Percentiles rank a stretch among this genome's conserved stretches.
Evolutionary conservation across 495 filamentous ascomycete genomes (phyloP).

Genomic region (Penicillium flavigenum): DNA sequence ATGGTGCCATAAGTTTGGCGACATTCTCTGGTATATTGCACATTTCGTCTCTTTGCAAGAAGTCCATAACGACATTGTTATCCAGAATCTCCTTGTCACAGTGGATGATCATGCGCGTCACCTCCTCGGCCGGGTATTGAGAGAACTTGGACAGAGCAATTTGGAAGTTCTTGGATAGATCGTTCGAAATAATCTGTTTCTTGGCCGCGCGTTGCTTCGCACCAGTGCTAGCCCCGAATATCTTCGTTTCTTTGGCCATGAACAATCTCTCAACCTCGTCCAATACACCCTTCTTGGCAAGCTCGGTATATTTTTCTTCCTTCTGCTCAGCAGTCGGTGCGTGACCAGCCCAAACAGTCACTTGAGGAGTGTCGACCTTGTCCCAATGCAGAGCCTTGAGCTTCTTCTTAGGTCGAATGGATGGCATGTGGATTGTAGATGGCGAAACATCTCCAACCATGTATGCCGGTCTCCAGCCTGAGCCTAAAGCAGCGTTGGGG

Average conservation of each 20-base stretch:
- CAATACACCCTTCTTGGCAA: constrained; percentile 88
- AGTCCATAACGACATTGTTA: constrained; percentile 95
- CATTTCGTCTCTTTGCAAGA: constrained; percentile 86
- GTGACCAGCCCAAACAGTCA: constrained; percentile 92
- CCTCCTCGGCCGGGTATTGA: constrained; percentile 70
- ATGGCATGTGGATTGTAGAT: constrained; percentile 58
- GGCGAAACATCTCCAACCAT: constrained; percentile 46
- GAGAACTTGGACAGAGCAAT: constrained; percentile 92
- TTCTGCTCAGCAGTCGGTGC: constrained; percentile 76
- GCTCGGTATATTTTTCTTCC: constrained; percentile 92
- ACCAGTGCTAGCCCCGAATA: constrained; percentile 62
- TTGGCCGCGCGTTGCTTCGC: constrained; percentile 80
- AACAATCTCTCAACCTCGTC: constrained; percentile 98
- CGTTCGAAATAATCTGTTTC: constrained; percentile 93
- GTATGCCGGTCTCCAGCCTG: constrained; percentile 51
- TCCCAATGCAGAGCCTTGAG: constrained; percentile 99
- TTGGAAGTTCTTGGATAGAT: constrained; percentile 88
- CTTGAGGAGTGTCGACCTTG: constrained; percentile 90
- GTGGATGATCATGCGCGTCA: constrained; percentile 91
- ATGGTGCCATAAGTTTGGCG: constrained; percentile 87
- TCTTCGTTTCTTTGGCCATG: constrained; percentile 95
- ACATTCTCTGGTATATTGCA: constrained; percentile 89
- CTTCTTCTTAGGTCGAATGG: constrained; percentile 94
- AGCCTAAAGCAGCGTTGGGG: constrained; percentile 57
- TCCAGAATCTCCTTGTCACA: constrained; percentile 91